Base-by-base conservation (phyloP, 495 filamentous ascomycete genomes). In the Wilcoxina mikolae region DNA sequence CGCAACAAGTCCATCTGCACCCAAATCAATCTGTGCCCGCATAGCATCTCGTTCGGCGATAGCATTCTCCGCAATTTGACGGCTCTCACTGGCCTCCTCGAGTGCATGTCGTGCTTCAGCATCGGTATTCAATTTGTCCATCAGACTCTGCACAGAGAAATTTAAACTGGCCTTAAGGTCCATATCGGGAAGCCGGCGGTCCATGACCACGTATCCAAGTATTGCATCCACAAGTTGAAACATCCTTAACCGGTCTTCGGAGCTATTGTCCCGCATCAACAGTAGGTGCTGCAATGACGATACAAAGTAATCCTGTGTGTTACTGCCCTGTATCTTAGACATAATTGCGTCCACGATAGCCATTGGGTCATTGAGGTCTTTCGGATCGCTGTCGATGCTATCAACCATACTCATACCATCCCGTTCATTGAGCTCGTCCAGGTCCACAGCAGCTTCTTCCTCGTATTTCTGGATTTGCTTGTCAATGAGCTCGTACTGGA, bases 131-230 rank as follows among this genome's bases (percentile, higher is more conserved):
- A 98, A 76, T 66, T 87, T 89, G 68, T 96, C 93, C 53, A 98
- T 72, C 56, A 98, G 73, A 68, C 77, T 91, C 70, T 98, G 91
- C 38, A 98, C 91, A 2, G 93, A 95, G 65, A 96, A 95, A 66
- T 90, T 95, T 60, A 98, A 77, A 56, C 88, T 94, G 63, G 95
- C 88, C 69, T 94, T 94, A 53, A 98, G 78, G 65, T 98, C 91
- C 76, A 98, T 87, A 70, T 98, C 89, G 39, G 91, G 93, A 56
- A 96, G 69, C 50, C 91, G 78, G 58, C 91, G 81, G 68, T 98
- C 91, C 93, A 98, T 98, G 54, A 89, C 91, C 55, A 98, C 91
- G 68, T 98, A 96, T 70, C 86, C 94, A 56, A 98, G 80, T 85
- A 98, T 98, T 7, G 85, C 81, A 67, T 98, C 91, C 7, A 96